phyloP scores from a whole-genome alignment of 768 basidiomycete genomes.

The Lactarius sanguifluus region DNA sequence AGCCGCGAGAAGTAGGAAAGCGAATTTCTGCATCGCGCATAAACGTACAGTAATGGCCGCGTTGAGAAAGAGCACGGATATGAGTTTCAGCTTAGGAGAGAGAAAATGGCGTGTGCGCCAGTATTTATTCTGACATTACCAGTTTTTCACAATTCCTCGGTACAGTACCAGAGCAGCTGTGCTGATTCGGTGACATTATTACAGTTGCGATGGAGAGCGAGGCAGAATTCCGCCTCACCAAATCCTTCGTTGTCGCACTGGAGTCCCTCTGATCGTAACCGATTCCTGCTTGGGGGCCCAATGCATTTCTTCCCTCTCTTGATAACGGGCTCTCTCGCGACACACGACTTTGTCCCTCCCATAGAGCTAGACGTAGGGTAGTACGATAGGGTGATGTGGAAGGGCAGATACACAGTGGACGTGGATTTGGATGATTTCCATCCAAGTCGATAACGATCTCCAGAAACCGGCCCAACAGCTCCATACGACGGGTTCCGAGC shows the following conservation, averaged over 20 bases:
- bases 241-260: too few species aligned
- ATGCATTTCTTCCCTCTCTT: too few species aligned
- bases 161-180: too few species aligned
- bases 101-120: not conserved
- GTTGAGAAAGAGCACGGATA: not conserved
- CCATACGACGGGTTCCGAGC: conserved; percentile 45
- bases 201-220: not conserved
- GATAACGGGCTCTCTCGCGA: too few species aligned
- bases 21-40: conserved; percentile 1
- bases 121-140: not conserved
- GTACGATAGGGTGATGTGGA: too few species aligned
- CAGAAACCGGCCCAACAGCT: conserved; percentile 70
- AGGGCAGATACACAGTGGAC: too few species aligned
- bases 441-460: conserved; percentile 44
- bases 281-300: too few species aligned
- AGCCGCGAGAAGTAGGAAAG: not conserved
- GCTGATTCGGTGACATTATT: not conserved
- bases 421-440: too few species aligned
- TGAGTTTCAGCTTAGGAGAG: not conserved
- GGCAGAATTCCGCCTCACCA: not conserved
- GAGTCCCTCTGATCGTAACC: too few species aligned
- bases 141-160: not conserved
- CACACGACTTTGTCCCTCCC: too few species aligned
- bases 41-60: not conserved
- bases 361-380: too few species aligned